Base-by-base conservation (phyloP, 1,284 basidiomycete species). In the Acaromyces ingoldii region DNA sequence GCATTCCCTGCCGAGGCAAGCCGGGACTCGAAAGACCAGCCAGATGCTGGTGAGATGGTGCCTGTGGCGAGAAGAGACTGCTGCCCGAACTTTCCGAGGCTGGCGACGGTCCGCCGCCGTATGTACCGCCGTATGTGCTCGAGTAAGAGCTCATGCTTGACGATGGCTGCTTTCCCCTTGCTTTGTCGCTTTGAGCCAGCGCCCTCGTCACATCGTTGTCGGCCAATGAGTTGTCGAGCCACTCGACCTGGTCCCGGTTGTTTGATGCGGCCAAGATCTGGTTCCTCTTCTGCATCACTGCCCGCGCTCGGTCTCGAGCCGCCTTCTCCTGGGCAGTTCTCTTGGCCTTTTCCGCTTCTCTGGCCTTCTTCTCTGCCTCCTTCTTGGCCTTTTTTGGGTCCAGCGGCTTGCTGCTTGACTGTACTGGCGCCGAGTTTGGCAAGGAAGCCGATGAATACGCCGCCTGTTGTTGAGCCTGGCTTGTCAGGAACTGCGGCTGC, bases 381-480 rank as follows among this genome's bases (percentile, higher is more conserved):
- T 92, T 91, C 81, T 90, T 91, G 58, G 84, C 81, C 77, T 87
- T 86, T 80, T 92, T 91, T 54, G 85, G 81, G 72, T 93, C 89
- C 55, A 79, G 78, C 49, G 78, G 77, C 26, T 30, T 65, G 49
- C 33, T 31, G 36, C 75, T 74, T 13, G 71, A 53, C 45, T 60
- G 79, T 28, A 81, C 81, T 21, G 78, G 72, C 53, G 51, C 44
- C 22, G 42, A 51, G 17, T 55, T 34, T 31, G 38, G 38, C 7
- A 25, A 7, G 28, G 38, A 40, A 40, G 38, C 7, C 21, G 38
- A 7, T 9, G 9, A 7, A 19, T 13, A 13, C 9, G 38, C 17
- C 13, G 38, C 38, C 21, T 17, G 21, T 7, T 19, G 13, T 7
- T 13, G 21, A 7, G 7, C 9, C 17, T 40, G 38, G 21, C 28